These are phyloP conservation scores for Exophiala xenobiotica DNA, from an alignment of 2,329 filamentous ascomycete species.

Conservation along the genomic window DNA sequence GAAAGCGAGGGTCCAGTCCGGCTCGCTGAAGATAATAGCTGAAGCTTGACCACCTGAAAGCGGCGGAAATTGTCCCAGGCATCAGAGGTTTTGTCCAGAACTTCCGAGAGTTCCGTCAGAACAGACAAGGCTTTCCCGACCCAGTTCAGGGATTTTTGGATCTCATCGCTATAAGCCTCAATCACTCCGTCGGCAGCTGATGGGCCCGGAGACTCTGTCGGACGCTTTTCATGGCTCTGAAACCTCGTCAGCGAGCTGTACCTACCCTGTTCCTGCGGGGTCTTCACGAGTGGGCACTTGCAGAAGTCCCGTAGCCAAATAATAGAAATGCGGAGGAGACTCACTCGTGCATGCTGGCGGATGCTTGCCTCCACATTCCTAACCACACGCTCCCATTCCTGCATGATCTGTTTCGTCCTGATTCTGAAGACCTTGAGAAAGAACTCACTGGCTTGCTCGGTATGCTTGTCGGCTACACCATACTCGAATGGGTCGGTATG, in stretches of 20 bases:
- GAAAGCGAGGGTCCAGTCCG: not conserved
- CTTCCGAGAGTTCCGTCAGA: not conserved
- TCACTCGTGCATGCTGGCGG: not conserved
- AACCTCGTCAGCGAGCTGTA: not conserved
- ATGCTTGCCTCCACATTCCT: not conserved
- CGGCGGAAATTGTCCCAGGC: not conserved
- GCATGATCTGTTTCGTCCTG: not conserved
- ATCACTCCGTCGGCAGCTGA: not conserved
- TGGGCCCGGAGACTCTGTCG: not conserved
- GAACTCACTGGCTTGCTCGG: not conserved
- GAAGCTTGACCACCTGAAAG: not conserved
- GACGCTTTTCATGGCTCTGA: not conserved
- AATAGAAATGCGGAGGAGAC: not conserved
- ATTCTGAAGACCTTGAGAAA: not conserved
- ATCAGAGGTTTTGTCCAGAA: not conserved
- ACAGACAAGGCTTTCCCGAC: not conserved
- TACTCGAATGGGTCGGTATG: not conserved
- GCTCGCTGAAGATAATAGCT: not conserved
- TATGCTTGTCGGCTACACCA: not conserved
- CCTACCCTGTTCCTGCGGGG: not conserved
- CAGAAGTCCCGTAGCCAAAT: too few relatives aligned
- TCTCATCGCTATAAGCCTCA: not conserved
- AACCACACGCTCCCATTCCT: not conserved
- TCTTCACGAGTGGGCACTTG: not conserved
- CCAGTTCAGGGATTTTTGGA: not conserved